These are phyloP conservation scores for Apocynum venetum DNA, from an alignment of 257 asterid species.

Conservation along the genomic window DNA sequence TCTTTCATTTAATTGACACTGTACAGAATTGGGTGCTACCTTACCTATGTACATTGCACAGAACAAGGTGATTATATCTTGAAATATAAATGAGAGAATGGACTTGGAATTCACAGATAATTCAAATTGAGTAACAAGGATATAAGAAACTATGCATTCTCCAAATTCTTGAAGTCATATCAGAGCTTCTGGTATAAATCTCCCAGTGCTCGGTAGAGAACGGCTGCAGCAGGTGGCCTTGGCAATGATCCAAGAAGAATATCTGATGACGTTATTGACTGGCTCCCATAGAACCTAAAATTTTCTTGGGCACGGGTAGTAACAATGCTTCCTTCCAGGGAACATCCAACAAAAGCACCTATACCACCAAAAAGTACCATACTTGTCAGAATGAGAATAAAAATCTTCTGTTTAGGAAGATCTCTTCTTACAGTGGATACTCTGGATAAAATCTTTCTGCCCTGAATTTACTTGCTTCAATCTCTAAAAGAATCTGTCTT, in stretches of 20 bases:
- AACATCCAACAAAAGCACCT: constrained; percentile 98
- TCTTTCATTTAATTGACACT: neutral
- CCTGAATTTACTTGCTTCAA: neutral
- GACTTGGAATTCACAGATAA: constrained; percentile 1
- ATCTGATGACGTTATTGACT: constrained; percentile 54
- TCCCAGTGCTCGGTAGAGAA: constrained; percentile 67
- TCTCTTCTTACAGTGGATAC: too few relatives aligned
- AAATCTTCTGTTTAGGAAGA: too few relatives aligned
- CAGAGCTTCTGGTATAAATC: constrained; percentile 59
- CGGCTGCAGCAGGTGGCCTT: constrained; percentile 91
- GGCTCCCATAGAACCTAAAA: constrained; percentile 82
- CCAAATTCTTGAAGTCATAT: neutral
- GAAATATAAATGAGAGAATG: neutral
- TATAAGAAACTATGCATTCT: neutral
- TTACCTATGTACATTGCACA: neutral
- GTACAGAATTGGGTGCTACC: neutral
- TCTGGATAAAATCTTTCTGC: too few relatives aligned
- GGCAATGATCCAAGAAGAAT: constrained; percentile 82
- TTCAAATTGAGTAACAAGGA: neutral
- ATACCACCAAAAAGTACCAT: constrained; percentile 15
- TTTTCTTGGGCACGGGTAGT: constrained; percentile 75
- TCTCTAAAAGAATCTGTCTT: neutral
- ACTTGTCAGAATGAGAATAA: neutral
- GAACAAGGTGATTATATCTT: neutral
- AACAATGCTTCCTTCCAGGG: constrained; percentile 83